Percentiles rank a stretch among this genome's conserved stretches.
These are phyloP conservation scores for Phalaenopsis equestris DNA, from an alignment of 106 monocot genomes.

Conservation along the genomic window DNA sequence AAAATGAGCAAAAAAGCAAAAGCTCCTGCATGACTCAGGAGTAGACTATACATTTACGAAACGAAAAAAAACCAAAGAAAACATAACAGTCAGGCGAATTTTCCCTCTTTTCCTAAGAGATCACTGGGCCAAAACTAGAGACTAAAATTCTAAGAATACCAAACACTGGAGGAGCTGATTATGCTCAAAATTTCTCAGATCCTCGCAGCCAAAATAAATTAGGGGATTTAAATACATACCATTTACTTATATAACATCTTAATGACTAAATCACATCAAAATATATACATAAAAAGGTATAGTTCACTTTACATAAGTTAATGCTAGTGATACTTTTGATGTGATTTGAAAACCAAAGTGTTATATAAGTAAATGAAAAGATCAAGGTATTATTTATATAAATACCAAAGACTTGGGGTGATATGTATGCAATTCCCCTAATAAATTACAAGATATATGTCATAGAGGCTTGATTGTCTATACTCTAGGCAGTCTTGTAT, in stretches of 20 bases:
- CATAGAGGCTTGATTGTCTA: neutral
- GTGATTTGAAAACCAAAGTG: too few species aligned
- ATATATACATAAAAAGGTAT: too few species aligned
- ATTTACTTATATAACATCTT: too few species aligned
- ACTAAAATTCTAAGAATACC: neutral
- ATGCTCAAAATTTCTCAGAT: neutral
- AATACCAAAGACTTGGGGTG: too few species aligned
- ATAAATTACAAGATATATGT: neutral
- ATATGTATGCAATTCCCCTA: neutral
- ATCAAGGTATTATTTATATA: too few species aligned
- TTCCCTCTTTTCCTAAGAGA: neutral
- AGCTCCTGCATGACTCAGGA: too few species aligned
- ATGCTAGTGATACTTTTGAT: too few species aligned
- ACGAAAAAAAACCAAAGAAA: neutral
- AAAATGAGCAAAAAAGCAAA: neutral
- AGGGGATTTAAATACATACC: too few species aligned
- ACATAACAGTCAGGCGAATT: neutral
- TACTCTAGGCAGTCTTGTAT: neutral
- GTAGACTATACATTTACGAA: neutral
- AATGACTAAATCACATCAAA: too few species aligned
- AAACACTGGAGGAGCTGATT: neutral
- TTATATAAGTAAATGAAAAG: too few species aligned
- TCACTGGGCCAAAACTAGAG: neutral
- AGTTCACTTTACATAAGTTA: too few species aligned
- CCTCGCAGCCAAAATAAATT: neutral